Base-by-base conservation (phyloP, 1,284 basidiomycete species). In the Fistulinella cinereoalba region DNA sequence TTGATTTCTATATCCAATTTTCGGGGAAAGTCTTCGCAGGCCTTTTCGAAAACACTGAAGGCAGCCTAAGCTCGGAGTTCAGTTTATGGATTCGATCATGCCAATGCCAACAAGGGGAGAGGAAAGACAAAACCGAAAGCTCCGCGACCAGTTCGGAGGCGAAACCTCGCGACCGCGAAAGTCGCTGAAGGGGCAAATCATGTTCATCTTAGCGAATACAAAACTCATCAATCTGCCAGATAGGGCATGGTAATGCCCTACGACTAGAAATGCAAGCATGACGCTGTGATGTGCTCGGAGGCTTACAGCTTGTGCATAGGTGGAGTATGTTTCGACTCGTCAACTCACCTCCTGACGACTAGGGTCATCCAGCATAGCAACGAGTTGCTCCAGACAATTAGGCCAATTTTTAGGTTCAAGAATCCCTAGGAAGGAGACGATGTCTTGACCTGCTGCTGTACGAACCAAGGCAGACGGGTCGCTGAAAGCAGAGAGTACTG, bases 21-120 rank as follows among this genome's bases (percentile, higher is more conserved):
- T 52, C 90, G 83, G 6, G 96, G 94, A 55, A 95, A 96, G 66
- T 99, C 97, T 71, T 98, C 93, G 68, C 93, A 96, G 46, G 97
- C 87, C 68, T 97, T 97, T 66, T 95, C 89, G 43, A 99, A 79
- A 7, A 94, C 89, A 64, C 91, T 90, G 73, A 98, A 97, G 13
- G 94, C 92, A 41, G 92, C 92, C 92, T 97, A 58, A 3, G 33
- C 39, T 27, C 23, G 8, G 18, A 43, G 34, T 53, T 64, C 40
- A 64, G 65, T 50, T 64, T 37, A 16, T 43, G 42, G 52, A 49
- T 46, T 29, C 13, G 18, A 34, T 9, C 15, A 43, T 24, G 19
- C 23, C 18, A 43, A 7, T 5, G 31, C 28, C 28, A 38, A 52
- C 46, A 16, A 44, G 36, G 43, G 57, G 55, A 54, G 34, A 41